These are phyloP conservation scores for Tricharina praecox DNA, from an alignment of 495 filamentous ascomycete genomes.

Conservation along the genomic window DNA sequence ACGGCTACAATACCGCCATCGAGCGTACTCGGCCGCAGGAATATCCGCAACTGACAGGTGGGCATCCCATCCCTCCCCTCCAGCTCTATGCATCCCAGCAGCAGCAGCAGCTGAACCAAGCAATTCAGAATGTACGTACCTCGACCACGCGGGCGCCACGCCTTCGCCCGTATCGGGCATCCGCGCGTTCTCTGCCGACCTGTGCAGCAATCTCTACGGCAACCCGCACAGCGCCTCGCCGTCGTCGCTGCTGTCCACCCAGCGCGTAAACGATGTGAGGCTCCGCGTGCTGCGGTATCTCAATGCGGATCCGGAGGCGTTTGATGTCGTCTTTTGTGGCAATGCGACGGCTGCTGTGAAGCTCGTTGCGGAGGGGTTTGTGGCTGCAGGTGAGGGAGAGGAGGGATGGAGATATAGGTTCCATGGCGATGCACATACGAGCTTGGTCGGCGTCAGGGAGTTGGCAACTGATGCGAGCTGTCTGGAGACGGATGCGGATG, in stretches of 20 bases:
- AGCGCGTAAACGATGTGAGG: conserved; percentile 58
- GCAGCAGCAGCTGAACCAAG: neutral
- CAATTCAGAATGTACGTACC: conserved; percentile 55
- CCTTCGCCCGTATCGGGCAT: conserved; percentile 66
- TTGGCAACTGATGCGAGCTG: conserved; percentile 46
- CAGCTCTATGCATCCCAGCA: conserved; percentile 7
- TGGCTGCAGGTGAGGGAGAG: conserved; percentile 37
- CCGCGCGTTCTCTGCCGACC: conserved; percentile 54
- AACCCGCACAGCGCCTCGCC: conserved; percentile 81
- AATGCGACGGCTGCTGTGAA: conserved; percentile 89
- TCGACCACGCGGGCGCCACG: conserved; percentile 87
- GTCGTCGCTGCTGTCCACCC: conserved; percentile 60
- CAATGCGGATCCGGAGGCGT: conserved; percentile 64
- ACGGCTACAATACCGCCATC: conserved; percentile 46
- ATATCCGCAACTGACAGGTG: conserved; percentile 75
- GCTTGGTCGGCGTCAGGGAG: conserved; percentile 68
- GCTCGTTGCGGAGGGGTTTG: conserved; percentile 58
- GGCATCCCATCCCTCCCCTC: too few relatives aligned
- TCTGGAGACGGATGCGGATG: conserved; percentile 46
- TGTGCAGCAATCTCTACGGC: conserved; percentile 65
- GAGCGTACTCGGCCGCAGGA: conserved; percentile 52
- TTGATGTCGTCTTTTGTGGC: conserved; percentile 79
- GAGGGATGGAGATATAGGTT: conserved; percentile 67
- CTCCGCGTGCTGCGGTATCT: conserved; percentile 60
- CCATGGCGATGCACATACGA: conserved; percentile 75